These are phyloP conservation scores for Sphaerostilbella broomeana DNA, from an alignment of 2,329 filamentous ascomycete species.

Conservation along the genomic window DNA sequence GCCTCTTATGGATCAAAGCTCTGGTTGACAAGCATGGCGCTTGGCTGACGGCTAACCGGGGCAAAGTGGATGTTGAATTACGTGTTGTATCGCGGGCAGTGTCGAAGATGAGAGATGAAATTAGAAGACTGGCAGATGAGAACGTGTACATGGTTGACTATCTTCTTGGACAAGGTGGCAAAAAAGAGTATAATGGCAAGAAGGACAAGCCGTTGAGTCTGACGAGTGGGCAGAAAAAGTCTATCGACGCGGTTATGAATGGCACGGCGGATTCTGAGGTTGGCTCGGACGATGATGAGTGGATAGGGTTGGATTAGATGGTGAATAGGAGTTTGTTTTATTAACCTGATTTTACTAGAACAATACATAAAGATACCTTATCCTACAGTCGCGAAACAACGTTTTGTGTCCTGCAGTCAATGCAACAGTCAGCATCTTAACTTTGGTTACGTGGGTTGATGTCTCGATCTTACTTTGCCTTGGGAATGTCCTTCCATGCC, in stretches of 20 bases:
- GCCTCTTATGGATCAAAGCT: slow-evolving; percentile 84
- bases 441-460: too few relatives aligned
- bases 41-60: slow-evolving; percentile 74
- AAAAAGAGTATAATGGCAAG: slow-evolving; percentile 21
- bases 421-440: not conserved
- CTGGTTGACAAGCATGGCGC: slow-evolving; percentile 75
- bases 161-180: slow-evolving; percentile 49
- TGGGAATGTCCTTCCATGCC: slow-evolving; percentile 46
- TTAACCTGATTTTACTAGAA: slow-evolving; percentile 4
- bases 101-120: slow-evolving; percentile 70
- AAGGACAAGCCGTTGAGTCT: slow-evolving; percentile 14
- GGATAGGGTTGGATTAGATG: slow-evolving; percentile 43
- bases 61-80: slow-evolving; percentile 75
- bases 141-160: slow-evolving; percentile 89
- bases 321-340: slow-evolving; percentile 7
- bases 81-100: slow-evolving; percentile 77
- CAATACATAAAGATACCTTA: not conserved
- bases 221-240: slow-evolving; percentile 15
- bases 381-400: not conserved
- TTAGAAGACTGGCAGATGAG: slow-evolving; percentile 76
- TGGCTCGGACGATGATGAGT: slow-evolving; percentile 37
- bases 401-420: not conserved
- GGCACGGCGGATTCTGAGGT: slow-evolving; percentile 28
- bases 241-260: slow-evolving; percentile 25
- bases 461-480: not conserved